Conservation (phyloP, 2,329 filamentous ascomycete species). For the Lecanicillium sp. region DNA sequence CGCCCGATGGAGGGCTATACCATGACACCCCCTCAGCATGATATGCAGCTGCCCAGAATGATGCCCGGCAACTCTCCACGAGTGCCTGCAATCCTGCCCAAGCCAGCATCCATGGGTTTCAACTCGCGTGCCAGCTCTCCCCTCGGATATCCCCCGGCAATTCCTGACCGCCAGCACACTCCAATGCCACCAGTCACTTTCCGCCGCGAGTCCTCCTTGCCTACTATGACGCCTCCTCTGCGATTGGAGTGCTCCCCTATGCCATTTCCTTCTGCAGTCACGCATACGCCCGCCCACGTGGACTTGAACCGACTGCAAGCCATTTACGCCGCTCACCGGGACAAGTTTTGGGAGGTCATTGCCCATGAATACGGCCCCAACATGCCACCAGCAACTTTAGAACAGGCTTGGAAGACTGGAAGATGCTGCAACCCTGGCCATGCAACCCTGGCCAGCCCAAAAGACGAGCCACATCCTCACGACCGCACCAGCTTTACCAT, state of each 20-base stretch:
- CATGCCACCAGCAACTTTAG: slow-evolving; percentile 53
- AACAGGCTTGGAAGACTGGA: slow-evolving; percentile 60
- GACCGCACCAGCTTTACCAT: slow-evolving; percentile 21
- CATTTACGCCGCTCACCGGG: slow-evolving; percentile 63
- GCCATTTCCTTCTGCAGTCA: slow-evolving; percentile 25
- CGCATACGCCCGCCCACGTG: slow-evolving; percentile 36
- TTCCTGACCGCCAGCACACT: slow-evolving; percentile 38
- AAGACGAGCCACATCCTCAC: slow-evolving; percentile 25
- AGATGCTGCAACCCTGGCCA: slow-evolving; percentile 31
- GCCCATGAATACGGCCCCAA: slow-evolving; percentile 64
- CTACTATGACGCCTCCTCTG: slow-evolving; percentile 36
- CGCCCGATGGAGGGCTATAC: slow-evolving; percentile 37
- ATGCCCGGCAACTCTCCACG: slow-evolving; percentile 34
- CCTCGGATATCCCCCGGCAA: slow-evolving; percentile 31
- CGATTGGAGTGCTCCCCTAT: slow-evolving; percentile 52
- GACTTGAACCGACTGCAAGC: slow-evolving; percentile 60
- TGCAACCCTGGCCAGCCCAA: slow-evolving; percentile 36
- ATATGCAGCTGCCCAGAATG: slow-evolving; percentile 45
- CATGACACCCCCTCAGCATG: slow-evolving; percentile 31
- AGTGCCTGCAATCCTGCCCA: slow-evolving; percentile 57
- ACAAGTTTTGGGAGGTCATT: slow-evolving; percentile 65
- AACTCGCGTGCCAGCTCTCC: slow-evolving; percentile 27
- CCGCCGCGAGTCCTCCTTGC: slow-evolving; percentile 20
- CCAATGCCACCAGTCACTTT: slow-evolving; percentile 34
- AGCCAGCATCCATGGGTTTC: slow-evolving; percentile 48